Evolutionary conservation across 2,329 filamentous ascomycete species (phyloP), one percentile per base, ranked within the genome.

Genomic region (Neoarthrinium moseri): DNA sequence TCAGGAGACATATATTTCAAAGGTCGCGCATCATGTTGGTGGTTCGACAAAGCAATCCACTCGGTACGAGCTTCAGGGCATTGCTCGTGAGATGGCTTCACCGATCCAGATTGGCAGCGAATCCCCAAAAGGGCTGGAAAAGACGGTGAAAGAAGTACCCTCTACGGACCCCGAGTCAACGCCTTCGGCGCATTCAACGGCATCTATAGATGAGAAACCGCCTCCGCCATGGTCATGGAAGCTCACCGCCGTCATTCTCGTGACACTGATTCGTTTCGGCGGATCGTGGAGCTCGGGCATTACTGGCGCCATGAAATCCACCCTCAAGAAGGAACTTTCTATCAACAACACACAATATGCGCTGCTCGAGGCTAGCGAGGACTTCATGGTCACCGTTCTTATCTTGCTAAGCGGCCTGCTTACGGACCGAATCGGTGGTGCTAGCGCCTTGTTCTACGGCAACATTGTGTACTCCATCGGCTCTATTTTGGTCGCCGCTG

Each of bases 301-400:
- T 1, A 82, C 78, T 0, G 75, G 76, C 8, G 80, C 80, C 2
- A 76, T 83, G 71, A 83, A 84, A 56, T 78, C 67, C 15, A 83
- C 78, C 0, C 59, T 84, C 21, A 83, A 84, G 51, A 82, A 81
- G 66, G 54, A 81, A 68, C 66, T 84, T 33, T 50, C 75, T 37
- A 83, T 84, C 56, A 75, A 75, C 56, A 84, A 84, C 53, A 74
- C 74, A 0, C 73, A 83, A 53, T 84, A 75, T 53, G 72, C 81
- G 0, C 65, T 83, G 0, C 67, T 84, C 0, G 77, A 81, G 52
- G 75, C 80, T 0, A 83, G 79, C 34, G 76, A 83, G 51, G 73
- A 83, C 54, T 84, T 84, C 47, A 83, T 84, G 75, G 73, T 74
- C 12, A 81, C 77, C 0, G 66, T 72, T 0, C 59, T 84, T 3